Percentiles rank a stretch among this genome's conserved stretches.
phyloP scores from a whole-genome alignment of 306 rosid genomes.

The Casuarina glauca region DNA sequence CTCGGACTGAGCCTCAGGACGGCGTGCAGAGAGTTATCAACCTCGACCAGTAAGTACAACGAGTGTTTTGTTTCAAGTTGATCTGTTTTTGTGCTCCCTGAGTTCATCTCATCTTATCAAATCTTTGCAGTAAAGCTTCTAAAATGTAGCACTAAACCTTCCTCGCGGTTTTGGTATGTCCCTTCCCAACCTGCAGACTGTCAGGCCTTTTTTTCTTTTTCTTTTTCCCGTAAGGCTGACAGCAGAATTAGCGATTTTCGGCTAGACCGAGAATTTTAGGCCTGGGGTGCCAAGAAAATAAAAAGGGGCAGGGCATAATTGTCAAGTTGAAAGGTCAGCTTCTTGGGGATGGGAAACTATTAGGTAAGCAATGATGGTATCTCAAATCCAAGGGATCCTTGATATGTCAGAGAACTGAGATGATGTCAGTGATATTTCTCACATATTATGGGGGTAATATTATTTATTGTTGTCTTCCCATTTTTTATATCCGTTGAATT shows the following conservation, averaged over 20 bases:
- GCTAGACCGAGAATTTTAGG: not conserved
- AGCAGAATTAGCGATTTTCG: no score
- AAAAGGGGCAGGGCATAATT: not conserved
- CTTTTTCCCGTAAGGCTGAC: not conserved
- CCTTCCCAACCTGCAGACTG: conserved; percentile 6
- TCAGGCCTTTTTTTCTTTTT: not conserved
- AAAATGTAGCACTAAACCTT: conserved; percentile 7
- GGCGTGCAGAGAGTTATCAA: conserved; percentile 49
- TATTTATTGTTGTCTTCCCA: not conserved
- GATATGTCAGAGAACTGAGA: conserved; percentile 19
- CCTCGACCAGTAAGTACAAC: conserved; percentile 72
- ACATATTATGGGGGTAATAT: not conserved
- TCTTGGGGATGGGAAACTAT: not conserved
- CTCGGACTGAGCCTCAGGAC: conserved; percentile 30
- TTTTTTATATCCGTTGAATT: not conserved
- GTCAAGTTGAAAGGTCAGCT: not conserved
- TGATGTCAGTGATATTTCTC: conserved; percentile 28
- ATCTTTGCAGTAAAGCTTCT: conserved; percentile 18
- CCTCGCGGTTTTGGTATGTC: conserved; percentile 9
- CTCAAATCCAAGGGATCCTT: conserved; percentile 10
- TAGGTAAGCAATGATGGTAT: conserved; percentile 10
- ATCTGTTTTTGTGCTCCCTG: not conserved
- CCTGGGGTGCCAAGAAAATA: not conserved
- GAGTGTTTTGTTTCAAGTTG: not conserved
- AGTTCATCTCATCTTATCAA: not conserved